Conservation (phyloP, 1,139 yeast species). For the Sugiyamaella sp. region DNA sequence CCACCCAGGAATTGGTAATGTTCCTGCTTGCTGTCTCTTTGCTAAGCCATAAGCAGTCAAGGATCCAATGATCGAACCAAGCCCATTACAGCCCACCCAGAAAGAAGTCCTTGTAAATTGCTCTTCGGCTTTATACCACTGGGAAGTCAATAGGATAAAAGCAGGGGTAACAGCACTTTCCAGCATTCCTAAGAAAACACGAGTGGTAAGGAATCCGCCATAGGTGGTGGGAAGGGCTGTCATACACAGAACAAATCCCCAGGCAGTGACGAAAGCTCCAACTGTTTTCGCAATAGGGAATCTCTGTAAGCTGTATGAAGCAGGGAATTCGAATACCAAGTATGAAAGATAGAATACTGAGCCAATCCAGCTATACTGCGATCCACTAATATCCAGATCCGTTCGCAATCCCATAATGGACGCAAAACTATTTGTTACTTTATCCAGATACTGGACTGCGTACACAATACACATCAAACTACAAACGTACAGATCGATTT, state of each 20-base stretch:
- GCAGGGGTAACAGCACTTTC: slow-evolving; percentile 64
- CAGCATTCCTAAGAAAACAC: slow-evolving; percentile 57
- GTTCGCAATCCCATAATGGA: slow-evolving; percentile 59
- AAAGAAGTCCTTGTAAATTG: slow-evolving; percentile 54
- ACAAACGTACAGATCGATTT: slow-evolving; percentile 56
- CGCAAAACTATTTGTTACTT: slow-evolving; percentile 59
- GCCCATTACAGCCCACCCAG: slow-evolving; percentile 59
- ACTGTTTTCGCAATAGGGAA: slow-evolving; percentile 58
- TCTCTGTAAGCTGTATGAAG: slow-evolving; percentile 52
- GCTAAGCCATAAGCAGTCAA: slow-evolving; percentile 56
- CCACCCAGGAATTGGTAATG: slow-evolving; percentile 50
- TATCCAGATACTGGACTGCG: slow-evolving; percentile 68
- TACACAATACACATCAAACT: slow-evolving; percentile 60
- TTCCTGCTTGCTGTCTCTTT: slow-evolving; percentile 41
- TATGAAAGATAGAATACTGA: slow-evolving; percentile 60
- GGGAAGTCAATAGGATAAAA: slow-evolving; percentile 57
- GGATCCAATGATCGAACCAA: slow-evolving; percentile 59
- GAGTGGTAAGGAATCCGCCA: slow-evolving; percentile 54
- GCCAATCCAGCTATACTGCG: slow-evolving; percentile 56
- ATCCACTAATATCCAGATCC: slow-evolving; percentile 43
- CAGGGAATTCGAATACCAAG: slow-evolving; percentile 56
- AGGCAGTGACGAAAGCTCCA: slow-evolving; percentile 49
- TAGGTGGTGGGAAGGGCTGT: slow-evolving; percentile 54
- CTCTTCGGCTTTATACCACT: slow-evolving; percentile 57
- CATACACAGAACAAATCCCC: slow-evolving; percentile 55